Evolutionary conservation across 2,329 filamentous ascomycete species (phyloP), one percentile per base, ranked within the genome.

Genomic region (Xylogone sp.): DNA sequence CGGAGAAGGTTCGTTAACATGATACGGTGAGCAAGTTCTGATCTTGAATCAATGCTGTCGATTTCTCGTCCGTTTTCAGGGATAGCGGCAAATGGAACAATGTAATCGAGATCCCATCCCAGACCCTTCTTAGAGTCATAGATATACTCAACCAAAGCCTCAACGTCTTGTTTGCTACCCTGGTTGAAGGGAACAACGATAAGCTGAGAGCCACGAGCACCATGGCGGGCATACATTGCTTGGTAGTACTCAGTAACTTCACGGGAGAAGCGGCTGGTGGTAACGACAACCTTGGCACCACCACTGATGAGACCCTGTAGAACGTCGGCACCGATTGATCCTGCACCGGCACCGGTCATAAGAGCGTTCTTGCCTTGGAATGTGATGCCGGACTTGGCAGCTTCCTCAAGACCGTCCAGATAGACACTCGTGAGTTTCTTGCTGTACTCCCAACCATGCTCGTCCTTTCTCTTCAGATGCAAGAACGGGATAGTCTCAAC

Each of bases 231-330:
- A 71, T 99, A 99, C 88, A 99, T 97, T 52, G 90, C 86, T 73
- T 99, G 94, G 75, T 99, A 99, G 76, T 97, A 99, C 75, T 99
- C 94, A 5, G 94, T 99, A 52, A 99, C 94, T 70, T 97, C 88
- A 44, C 91, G 89, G 16, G 94, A 99, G 78, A 94, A 99, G 61
- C 94, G 86, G 66, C 90, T 96, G 18, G 94, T 99, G 13, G 94
- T 99, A 53, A 99, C 95, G 48, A 97, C 78, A 42, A 99, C 95
- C 77, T 94, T 95, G 59, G 94, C 94, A 68, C 94, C 94, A 74
- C 95, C 94, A 66, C 90, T 96, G 71, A 99, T 91, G 57, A 99
- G 79, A 53, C 94, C 94, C 71, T 97, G 92, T 13, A 99, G 81
- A 49, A 99, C 94, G 64, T 97, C 94, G 31, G 94, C 94, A 69